These are phyloP conservation scores for Fomitopsis pinicola DNA, from an alignment of 1,284 basidiomycete species.

Conservation along the genomic window DNA sequence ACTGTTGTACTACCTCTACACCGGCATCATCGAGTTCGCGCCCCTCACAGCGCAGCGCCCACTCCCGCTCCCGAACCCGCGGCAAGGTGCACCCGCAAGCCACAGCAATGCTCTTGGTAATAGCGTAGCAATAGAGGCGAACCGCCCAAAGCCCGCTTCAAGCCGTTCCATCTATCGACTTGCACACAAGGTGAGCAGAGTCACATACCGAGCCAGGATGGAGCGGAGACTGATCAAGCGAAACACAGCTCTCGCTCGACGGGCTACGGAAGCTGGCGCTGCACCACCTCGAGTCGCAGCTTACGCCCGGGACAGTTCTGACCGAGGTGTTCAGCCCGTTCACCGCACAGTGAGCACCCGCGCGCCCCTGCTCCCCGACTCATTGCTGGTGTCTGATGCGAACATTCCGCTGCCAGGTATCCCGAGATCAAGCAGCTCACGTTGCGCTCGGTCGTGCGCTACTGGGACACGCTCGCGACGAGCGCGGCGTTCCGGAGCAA, in stretches of 20 bases:
- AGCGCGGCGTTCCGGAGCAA: constrained; percentile 5
- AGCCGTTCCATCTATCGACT: constrained; percentile 11
- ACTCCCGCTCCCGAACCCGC: not conserved
- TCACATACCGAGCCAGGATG: not conserved
- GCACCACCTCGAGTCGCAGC: constrained; percentile 11
- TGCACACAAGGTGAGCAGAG: constrained; percentile 9
- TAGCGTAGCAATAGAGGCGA: not conserved
- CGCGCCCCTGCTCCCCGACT: not conserved
- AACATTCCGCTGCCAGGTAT: not conserved
- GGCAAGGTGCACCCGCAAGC: not conserved
- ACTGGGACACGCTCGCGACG: constrained; percentile 4
- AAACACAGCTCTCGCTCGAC: constrained; percentile 11
- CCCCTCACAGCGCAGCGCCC: constrained; percentile 10
- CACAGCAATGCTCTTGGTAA: not conserved
- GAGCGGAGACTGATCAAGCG: not conserved
- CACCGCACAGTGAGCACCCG: constrained; percentile 11
- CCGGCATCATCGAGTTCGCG: constrained; percentile 14
- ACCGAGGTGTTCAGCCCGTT: constrained; percentile 17
- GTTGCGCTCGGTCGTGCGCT: constrained; percentile 5
- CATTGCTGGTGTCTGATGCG: not conserved
- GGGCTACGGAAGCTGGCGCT: constrained; percentile 12
- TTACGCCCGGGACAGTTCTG: constrained; percentile 10
- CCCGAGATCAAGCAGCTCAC: constrained; percentile 7
- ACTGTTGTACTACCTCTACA: constrained; percentile 17
- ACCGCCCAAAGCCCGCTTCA: constrained; percentile 6